phyloP scores from a whole-genome alignment of 2,329 filamentous ascomycete species.

The Arthrobotrys sinensis region DNA sequence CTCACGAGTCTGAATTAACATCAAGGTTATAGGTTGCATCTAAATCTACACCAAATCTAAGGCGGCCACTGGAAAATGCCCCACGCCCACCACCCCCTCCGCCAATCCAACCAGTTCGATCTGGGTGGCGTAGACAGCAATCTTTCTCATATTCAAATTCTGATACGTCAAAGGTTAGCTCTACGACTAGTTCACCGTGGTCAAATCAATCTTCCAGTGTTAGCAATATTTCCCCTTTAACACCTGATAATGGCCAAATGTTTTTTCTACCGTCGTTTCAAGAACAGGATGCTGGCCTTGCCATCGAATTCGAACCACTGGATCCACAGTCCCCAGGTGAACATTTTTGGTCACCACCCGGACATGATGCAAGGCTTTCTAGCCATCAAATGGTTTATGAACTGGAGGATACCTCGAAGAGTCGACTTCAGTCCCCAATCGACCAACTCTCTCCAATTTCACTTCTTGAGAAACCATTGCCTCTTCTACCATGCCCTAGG shows the following conservation, averaged over 20 bases:
- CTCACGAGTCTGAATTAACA: background rate
- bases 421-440: slow-evolving; percentile 17
- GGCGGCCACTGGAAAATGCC: slow-evolving; percentile 12
- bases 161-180: background rate
- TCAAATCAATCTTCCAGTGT: background rate
- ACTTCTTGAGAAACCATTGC: slow-evolving; percentile 44
- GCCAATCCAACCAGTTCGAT: background rate
- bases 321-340: background rate
- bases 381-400: slow-evolving; percentile 28
- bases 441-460: slow-evolving; percentile 27
- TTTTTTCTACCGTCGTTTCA: slow-evolving; percentile 51
- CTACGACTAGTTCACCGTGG: background rate
- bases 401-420: slow-evolving; percentile 47
- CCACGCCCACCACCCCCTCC: slow-evolving; percentile 33
- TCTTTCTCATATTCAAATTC: background rate
- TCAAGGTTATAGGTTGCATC: background rate
- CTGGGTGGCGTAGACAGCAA: background rate
- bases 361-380: background rate
- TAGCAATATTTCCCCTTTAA: slow-evolving; percentile 27
- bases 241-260: slow-evolving; percentile 25
- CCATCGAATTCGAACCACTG: slow-evolving; percentile 45
- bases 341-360: background rate
- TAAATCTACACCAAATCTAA: slow-evolving; percentile 40
- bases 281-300: slow-evolving; percentile 32
- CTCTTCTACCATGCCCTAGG: slow-evolving; percentile 37